These are phyloP conservation scores for Setaria viridis DNA, from an alignment of 202 grass and related monocot genomes.

Conservation along the genomic window DNA sequence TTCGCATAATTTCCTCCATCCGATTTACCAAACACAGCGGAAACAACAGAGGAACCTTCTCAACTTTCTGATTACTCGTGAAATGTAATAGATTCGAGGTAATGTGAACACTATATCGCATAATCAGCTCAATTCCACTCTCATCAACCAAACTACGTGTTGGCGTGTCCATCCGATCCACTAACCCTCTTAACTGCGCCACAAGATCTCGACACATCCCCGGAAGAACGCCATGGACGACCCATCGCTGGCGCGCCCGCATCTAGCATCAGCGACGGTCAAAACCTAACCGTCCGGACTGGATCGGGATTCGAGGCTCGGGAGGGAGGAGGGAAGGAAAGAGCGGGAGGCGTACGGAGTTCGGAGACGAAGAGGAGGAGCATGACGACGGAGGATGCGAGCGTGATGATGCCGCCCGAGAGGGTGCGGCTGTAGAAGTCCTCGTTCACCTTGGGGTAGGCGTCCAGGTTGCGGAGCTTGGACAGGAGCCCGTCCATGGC, in stretches of 20 bases:
- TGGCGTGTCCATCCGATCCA: neutral
- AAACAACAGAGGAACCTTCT: neutral
- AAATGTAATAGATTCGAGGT: slow-evolving; percentile 15
- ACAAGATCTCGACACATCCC: slow-evolving; percentile 32
- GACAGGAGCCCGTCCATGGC: slow-evolving; percentile 73
- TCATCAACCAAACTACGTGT: neutral
- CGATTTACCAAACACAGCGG: neutral
- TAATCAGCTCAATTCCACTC: slow-evolving; percentile 21
- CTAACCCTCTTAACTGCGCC: neutral
- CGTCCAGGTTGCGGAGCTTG: slow-evolving; percentile 78
- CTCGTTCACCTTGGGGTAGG: slow-evolving; percentile 90
- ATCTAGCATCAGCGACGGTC: slow-evolving; percentile 6
- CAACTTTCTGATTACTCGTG: neutral
- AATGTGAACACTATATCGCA: neutral
- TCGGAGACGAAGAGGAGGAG: slow-evolving; percentile 89
- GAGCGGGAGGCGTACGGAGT: slow-evolving; percentile 59
- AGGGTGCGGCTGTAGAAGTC: slow-evolving; percentile 93
- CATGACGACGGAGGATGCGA: slow-evolving; percentile 78
- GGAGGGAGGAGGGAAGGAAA: neutral
- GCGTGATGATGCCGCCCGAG: slow-evolving; percentile 82
- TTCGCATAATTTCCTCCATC: neutral
- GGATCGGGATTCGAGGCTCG: neutral
- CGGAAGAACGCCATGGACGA: neutral
- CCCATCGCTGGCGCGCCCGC: neutral
- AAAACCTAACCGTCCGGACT: neutral